Conservation (phyloP, 192 early-diverging fungal genomes). For the Gamsiella multidivaricata region DNA sequence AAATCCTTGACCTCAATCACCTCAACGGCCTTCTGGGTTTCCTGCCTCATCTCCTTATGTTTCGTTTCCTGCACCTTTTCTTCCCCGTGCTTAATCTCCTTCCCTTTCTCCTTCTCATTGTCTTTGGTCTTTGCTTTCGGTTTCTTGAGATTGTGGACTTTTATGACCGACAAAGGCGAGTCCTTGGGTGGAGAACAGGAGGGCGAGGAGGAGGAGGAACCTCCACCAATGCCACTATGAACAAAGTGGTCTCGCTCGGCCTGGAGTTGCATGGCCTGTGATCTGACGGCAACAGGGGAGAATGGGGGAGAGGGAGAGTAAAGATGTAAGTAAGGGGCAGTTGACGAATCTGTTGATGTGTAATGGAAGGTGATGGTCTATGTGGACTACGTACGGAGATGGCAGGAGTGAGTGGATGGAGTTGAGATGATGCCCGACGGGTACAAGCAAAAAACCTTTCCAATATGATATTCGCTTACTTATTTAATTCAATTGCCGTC, state of each 20-base stretch:
- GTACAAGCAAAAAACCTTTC: no score
- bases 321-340: not conserved
- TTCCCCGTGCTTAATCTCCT: no score
- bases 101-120: slow-evolving; percentile 1
- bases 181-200: slow-evolving; percentile 31
- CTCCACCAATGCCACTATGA: slow-evolving; percentile 46
- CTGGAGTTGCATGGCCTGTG: slow-evolving; percentile 39
- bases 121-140: slow-evolving; percentile 2
- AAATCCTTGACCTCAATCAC: no score
- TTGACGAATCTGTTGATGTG: no score
- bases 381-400: no score
- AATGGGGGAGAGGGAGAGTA: not conserved
- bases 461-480: no score
- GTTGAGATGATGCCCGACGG: no score
- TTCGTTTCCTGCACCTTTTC: no score
- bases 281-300: not conserved
- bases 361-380: no score
- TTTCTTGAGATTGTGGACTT: slow-evolving; percentile 35
- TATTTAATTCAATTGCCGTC: no score
- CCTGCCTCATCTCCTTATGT: not conserved
- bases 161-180: slow-evolving; percentile 11
- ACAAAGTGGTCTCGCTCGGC: slow-evolving; percentile 47
- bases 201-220: slow-evolving; percentile 37
- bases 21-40: not conserved
- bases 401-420: no score